A percentile compares a stretch with the other conserved stretches of the same genome.
phyloP scores from a whole-genome alignment of 257 asterid genomes.

The Ballota nigra region DNA sequence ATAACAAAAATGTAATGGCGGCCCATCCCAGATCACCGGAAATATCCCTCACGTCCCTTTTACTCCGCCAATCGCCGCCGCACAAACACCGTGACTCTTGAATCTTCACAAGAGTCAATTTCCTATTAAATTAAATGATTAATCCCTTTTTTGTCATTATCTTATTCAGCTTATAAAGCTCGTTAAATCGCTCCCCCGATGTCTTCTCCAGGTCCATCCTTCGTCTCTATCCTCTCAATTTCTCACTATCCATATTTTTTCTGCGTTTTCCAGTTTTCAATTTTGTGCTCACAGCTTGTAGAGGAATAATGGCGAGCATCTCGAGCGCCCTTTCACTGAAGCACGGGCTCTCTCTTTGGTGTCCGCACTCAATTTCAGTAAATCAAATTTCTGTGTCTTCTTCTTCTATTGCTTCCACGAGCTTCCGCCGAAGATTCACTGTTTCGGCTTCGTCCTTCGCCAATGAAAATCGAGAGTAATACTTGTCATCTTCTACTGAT shows the following conservation, averaged over 20 bases:
- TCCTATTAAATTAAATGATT: conserved; percentile 6
- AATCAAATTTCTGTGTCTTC: conserved; percentile 39
- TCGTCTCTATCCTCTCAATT: neutral
- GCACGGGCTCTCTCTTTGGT: conserved; percentile 64
- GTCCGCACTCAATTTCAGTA: conserved; percentile 50
- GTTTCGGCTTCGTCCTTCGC: conserved; percentile 68
- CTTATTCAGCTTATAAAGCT: conserved; percentile 8
- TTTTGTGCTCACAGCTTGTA: conserved; percentile 29
- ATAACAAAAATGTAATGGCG: conserved; percentile 1
- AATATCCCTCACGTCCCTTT: conserved; percentile 23
- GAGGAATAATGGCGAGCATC: conserved; percentile 49
- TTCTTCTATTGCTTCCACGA: conserved; percentile 33
- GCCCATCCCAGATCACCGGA: conserved; percentile 29
- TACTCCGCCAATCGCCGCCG: conserved; percentile 36
- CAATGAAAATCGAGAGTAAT: conserved; percentile 88
- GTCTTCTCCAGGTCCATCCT: conserved; percentile 26
- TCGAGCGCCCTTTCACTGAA: conserved; percentile 55
- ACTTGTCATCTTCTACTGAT: conserved; percentile 1
- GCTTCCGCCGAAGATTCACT: conserved; percentile 52
- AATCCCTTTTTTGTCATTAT: neutral
- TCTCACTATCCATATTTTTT: neutral
- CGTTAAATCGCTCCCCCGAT: conserved; percentile 12
- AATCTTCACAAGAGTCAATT: conserved; percentile 22
- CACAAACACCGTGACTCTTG: conserved; percentile 15
- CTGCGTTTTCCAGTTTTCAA: conserved; percentile 7